Conservation (phyloP, 306 rosid species). For the Cucumis hystrix region DNA sequence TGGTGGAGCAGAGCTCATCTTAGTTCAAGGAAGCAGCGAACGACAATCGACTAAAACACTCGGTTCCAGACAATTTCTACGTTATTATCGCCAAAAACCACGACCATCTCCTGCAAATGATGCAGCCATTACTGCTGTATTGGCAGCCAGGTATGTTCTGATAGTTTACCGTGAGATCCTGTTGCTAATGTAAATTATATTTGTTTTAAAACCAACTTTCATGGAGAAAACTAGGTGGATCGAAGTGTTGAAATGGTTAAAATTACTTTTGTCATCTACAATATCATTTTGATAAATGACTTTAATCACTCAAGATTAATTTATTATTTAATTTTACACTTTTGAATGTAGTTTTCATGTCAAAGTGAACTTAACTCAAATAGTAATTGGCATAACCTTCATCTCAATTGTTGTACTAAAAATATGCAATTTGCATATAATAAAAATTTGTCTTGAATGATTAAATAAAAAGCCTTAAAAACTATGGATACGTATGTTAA, state of each 20-base stretch:
- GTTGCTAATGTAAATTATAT: neutral
- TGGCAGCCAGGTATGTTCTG: slow-evolving; percentile 63
- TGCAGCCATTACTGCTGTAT: slow-evolving; percentile 46
- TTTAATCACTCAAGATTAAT: too few relatives aligned
- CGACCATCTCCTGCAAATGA: slow-evolving; percentile 49
- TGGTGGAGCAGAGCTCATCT: slow-evolving; percentile 76
- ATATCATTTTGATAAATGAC: too few relatives aligned
- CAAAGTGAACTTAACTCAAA: too few relatives aligned
- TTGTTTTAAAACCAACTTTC: neutral
- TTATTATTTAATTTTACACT: too few relatives aligned
- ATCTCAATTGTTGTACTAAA: too few relatives aligned
- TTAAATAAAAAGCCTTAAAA: neutral
- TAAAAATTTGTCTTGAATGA: too few relatives aligned
- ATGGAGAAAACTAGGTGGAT: neutral
- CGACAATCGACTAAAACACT: slow-evolving; percentile 44
- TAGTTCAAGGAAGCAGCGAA: slow-evolving; percentile 39
- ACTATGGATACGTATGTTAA: neutral
- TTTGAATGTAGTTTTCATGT: too few relatives aligned
- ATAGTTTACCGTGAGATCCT: neutral
- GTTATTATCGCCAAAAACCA: slow-evolving; percentile 93
- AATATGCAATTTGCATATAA: too few relatives aligned
- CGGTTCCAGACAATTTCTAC: slow-evolving; percentile 85
- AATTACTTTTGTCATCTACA: too few relatives aligned
- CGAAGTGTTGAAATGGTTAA: too few relatives aligned
- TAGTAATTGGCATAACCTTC: too few relatives aligned